Percentiles rank a stretch among this genome's conserved stretches.
These are phyloP conservation scores for Sungouiozyma ichnusensis DNA, from an alignment of 805 yeast species.

Conservation along the genomic window DNA sequence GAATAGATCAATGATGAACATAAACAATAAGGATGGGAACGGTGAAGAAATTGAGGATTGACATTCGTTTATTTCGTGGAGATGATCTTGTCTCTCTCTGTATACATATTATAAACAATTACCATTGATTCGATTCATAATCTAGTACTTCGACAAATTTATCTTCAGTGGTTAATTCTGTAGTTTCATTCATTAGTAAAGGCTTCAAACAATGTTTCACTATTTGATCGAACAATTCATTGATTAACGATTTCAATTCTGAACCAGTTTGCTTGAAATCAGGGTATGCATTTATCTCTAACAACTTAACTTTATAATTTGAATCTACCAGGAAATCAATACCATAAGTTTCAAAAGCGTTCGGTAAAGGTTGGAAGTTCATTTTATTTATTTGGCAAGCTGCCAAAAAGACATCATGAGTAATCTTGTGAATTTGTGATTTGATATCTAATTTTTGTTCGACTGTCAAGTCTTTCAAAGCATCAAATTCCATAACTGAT, in stretches of 20 bases:
- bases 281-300: slow-evolving; percentile 90
- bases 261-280: slow-evolving; percentile 94
- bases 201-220: slow-evolving; percentile 42
- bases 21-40: slow-evolving; percentile 2
- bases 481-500: slow-evolving; percentile 56
- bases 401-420: slow-evolving; percentile 66
- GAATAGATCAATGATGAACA: slow-evolving; percentile 19
- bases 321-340: slow-evolving; percentile 72
- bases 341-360: slow-evolving; percentile 83
- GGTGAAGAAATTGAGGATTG: slow-evolving; percentile 3
- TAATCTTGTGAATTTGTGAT: slow-evolving; percentile 46
- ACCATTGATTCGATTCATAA: slow-evolving; percentile 30
- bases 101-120: slow-evolving; percentile 1
- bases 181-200: slow-evolving; percentile 25
- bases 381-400: slow-evolving; percentile 72
- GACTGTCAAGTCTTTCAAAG: slow-evolving; percentile 35
- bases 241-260: slow-evolving; percentile 54
- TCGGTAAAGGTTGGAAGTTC: slow-evolving; percentile 71
- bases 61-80: background rate
- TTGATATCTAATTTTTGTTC: slow-evolving; percentile 35
- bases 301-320: slow-evolving; percentile 42
- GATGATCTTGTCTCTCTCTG: background rate
- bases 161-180: slow-evolving; percentile 2
- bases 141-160: slow-evolving; percentile 34
- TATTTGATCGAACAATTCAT: slow-evolving; percentile 52